Base-by-base conservation (phyloP, 2,329 filamentous ascomycete genomes). In the Epichloe festucae region DNA sequence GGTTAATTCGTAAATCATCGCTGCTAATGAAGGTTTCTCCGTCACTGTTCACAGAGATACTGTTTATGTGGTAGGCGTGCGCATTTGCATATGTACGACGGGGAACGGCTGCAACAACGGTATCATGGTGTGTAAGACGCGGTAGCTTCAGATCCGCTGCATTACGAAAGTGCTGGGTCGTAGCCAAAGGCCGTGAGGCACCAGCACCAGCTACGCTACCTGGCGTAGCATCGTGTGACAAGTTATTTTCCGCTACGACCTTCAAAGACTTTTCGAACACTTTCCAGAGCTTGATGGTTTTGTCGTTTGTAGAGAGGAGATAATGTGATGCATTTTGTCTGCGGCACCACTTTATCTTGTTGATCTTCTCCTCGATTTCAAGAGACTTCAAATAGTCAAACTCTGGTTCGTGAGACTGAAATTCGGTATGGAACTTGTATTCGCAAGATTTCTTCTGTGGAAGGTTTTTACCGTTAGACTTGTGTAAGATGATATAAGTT, bases 311-410 rank as follows among this genome's bases (percentile, higher is more conserved):
- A 43, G 93, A 97, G 52, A 98, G 81, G 49, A 98, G 82, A 70
- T 95, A 98, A 73, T 98, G 93, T 52, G 93, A 97, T 55, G 91
- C 87, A 76, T 98, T 98, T 72, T 97, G 91, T 71, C 93, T 85
- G 66, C 87, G 84, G 70, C 93, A 98, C 93, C 93, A 98, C 72
- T 97, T 98, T 74, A 98, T 98, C 78, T 98, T 98, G 79, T 98
- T 98, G 79, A 98, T 98, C 76, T 98, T 98, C 73, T 98, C 93
- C 78, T 98, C 93, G 65, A 98, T 98, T 72, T 98, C 93, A 61
- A 98, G 79, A 36, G 93, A 98, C 73, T 98, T 98, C 59, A 98
- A 81, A 69, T 98, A 98, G 71, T 98, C 93, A 70, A 98, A 98
- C 71, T 98, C 93, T 57, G 93, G 93, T 68, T 98, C 93, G 74